A percentile compares a stretch with the other conserved stretches of the same genome.
These are phyloP conservation scores for Croton laevigatus DNA, from an alignment of 441 rosid genomes.

Conservation along the genomic window DNA sequence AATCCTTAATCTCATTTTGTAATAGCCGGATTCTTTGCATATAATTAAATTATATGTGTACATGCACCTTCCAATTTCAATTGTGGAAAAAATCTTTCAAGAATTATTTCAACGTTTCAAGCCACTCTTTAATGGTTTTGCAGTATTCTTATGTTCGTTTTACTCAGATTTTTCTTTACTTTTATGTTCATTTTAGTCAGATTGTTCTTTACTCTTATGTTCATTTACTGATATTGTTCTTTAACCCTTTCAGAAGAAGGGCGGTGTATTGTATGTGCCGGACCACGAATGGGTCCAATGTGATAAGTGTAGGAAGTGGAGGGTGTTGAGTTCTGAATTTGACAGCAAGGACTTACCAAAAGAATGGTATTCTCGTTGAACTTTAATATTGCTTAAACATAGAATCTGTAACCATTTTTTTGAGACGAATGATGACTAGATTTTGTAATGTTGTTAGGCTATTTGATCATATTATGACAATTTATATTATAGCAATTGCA, in stretches of 20 bases:
- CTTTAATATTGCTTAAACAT: neutral
- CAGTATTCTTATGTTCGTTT: neutral
- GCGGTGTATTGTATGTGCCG: conserved; percentile 24
- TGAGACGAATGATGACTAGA: neutral
- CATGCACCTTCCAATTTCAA: neutral
- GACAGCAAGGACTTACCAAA: conserved; percentile 28
- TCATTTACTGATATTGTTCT: neutral
- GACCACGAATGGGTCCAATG: conserved; percentile 43
- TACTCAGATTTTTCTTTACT: neutral
- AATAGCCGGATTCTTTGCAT: neutral
- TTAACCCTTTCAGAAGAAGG: conserved; percentile 19
- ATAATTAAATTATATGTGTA: neutral
- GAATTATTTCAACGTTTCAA: too few species aligned
- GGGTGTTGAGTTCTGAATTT: conserved; percentile 29
- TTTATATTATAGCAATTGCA: too few species aligned
- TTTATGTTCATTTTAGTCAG: too few species aligned
- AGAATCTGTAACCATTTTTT: neutral
- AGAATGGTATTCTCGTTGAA: conserved; percentile 27
- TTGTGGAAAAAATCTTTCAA: neutral
- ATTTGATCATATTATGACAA: neutral
- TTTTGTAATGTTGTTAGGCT: neutral
- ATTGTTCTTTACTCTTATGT: neutral
- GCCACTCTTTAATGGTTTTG: neutral
- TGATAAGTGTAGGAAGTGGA: conserved; percentile 42
- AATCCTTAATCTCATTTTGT: neutral